Base-by-base conservation (phyloP, 768 basidiomycete species). In the Flagelloscypha sp. region DNA sequence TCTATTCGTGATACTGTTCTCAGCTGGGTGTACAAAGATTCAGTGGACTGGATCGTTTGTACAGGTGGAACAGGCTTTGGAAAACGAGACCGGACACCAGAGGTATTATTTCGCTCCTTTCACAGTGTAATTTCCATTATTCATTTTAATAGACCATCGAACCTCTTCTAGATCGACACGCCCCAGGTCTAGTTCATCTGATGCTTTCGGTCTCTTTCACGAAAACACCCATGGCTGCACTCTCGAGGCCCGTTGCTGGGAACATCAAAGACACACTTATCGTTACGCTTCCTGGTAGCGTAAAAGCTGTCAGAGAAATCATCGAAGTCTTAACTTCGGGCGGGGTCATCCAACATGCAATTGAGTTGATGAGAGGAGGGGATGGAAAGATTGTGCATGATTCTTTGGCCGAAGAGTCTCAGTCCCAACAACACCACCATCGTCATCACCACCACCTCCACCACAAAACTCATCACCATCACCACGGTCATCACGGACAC, bases 21-120 rank as follows among this genome's bases (percentile, higher is more conserved):
- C 28, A 53, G 50, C 5, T 77, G 74, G 65, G 63, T 57, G 24
- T 49, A 55, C 2, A 52, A 61, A 4, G 63, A 60, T 2, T 48
- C 61, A n/a, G 56, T 81, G 10, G 79, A 88, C 52, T 79, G 77
- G 70, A 69, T 90, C 39, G 62, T 94, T 43, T 84, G 85, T 5
- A 84, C 84, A 0, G 89, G 89, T 12, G 89, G 89, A 4, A 94
- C 89, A 1, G 89, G 89, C 6, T 89, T 90, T 48, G 84, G 87
- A 1, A 62, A 72, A 20, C 63, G 83, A 44, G 89, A 94, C 56
- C 59, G 66, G 28, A 94, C 89, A 4, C 89, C 89, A 24, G 87
- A 94, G 70, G 88, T 84, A 5, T 27, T 19, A n/a, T n/a, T 18
- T 5, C 27, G 12, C 22, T 18, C 34, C 4, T 5, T n/a, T 29